phyloP scores from a whole-genome alignment of 306 rosid species.

The Pachyrhizus erosus region DNA sequence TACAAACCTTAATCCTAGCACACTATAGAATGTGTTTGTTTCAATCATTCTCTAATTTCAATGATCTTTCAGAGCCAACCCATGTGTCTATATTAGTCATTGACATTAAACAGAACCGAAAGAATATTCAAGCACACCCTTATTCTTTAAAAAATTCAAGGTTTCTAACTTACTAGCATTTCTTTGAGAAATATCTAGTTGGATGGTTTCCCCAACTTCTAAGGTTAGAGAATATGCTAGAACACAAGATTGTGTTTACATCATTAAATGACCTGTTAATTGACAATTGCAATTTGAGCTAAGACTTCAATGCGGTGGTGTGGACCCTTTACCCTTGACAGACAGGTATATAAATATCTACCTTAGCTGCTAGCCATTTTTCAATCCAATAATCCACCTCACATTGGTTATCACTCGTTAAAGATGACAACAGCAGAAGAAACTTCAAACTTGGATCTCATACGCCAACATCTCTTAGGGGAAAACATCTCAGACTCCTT shows the following conservation, averaged over 20 bases:
- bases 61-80: neutral
- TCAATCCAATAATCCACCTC: constrained; percentile 21
- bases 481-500: constrained; percentile 55
- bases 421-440: constrained; percentile 51
- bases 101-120: neutral
- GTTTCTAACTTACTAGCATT: neutral
- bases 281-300: neutral
- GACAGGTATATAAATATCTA: constrained; percentile 1
- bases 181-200: neutral
- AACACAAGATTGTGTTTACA: neutral
- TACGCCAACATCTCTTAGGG: constrained; percentile 65
- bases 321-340: neutral
- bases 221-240: neutral
- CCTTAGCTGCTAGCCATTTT: constrained; percentile 6
- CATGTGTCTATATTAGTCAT: neutral
- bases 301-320: neutral
- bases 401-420: constrained; percentile 3
- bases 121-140: neutral
- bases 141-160: neutral
- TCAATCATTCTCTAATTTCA: neutral
- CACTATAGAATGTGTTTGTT: neutral
- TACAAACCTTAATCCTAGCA: neutral
- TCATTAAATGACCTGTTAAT: neutral
- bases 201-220: neutral
- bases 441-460: constrained; percentile 60